These are phyloP conservation scores for Margaritispora aquatica DNA, from an alignment of 495 filamentous ascomycete species.

Conservation along the genomic window DNA sequence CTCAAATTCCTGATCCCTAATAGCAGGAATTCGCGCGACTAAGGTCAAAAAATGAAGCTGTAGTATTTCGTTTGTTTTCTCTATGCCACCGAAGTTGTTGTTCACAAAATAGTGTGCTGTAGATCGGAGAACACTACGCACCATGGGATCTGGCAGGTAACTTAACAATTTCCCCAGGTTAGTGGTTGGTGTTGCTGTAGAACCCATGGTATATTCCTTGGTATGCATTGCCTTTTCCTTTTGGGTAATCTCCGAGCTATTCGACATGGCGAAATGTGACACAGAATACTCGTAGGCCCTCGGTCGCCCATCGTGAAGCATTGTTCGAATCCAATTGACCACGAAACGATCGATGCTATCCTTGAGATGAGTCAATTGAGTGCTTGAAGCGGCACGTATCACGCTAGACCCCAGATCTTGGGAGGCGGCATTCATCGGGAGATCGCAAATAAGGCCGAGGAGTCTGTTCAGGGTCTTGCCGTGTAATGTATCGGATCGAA, in stretches of 20 bases:
- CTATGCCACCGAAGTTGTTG: not conserved
- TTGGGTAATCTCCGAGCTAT: not conserved
- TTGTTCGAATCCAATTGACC: not conserved
- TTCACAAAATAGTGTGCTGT: not conserved
- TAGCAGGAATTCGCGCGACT: constrained; percentile 1
- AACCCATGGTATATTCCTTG: not conserved
- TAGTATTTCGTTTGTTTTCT: not conserved
- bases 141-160: not conserved
- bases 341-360: not conserved
- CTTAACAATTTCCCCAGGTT: not conserved
- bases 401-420: constrained; percentile 5
- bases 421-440: not conserved
- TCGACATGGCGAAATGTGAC: not conserved
- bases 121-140: not conserved
- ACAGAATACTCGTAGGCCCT: too few relatives aligned
- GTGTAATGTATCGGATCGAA: constrained; percentile 9
- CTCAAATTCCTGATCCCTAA: not conserved
- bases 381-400: not conserved
- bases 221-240: not conserved
- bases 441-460: not conserved
- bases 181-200: not conserved
- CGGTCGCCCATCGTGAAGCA: not conserved
- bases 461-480: constrained; percentile 3
- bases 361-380: not conserved
- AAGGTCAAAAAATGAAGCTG: constrained; percentile 4